These are phyloP conservation scores for Candida caryicola DNA, from an alignment of 805 yeast genomes.

Conservation along the genomic window DNA sequence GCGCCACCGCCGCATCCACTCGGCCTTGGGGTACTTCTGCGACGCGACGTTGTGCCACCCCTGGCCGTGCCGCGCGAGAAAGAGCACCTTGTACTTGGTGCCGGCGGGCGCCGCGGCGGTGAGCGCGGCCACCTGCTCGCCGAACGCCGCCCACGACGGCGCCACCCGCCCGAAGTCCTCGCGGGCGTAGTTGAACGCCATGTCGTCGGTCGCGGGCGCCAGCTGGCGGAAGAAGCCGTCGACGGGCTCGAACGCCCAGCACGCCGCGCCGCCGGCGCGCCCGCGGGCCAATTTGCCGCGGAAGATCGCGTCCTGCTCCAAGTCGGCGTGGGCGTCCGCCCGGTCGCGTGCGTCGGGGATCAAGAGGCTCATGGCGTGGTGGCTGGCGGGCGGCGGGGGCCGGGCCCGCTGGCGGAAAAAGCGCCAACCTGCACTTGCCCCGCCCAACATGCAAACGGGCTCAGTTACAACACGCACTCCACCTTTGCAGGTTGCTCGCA, in stretches of 20 bases:
- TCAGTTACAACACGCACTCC: no score
- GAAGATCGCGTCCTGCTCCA: slow-evolving; percentile 20
- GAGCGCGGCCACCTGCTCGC: slow-evolving; percentile 11
- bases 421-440: no score
- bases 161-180: slow-evolving; percentile 18
- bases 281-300: slow-evolving; percentile 5
- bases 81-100: slow-evolving; percentile 19
- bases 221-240: slow-evolving; percentile 24
- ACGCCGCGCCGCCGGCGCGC: slow-evolving; percentile 2
- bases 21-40: slow-evolving; percentile 20
- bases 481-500: no score
- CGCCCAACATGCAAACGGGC: no score
- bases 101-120: slow-evolving; percentile 13
- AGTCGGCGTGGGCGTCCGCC: slow-evolving; percentile 31
- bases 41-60: slow-evolving; percentile 25
- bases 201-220: slow-evolving; percentile 20
- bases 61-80: slow-evolving; percentile 28
- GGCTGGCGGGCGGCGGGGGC: no score
- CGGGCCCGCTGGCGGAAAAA: no score
- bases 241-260: slow-evolving; percentile 23
- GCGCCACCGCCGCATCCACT: slow-evolving; percentile 23
- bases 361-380: slow-evolving; percentile 25
- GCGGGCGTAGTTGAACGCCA: slow-evolving; percentile 19
- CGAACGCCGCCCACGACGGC: slow-evolving; percentile 17
- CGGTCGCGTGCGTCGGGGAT: slow-evolving; percentile 31